Evolutionary conservation across 75 land plant genomes (phyloP), one percentile per base, ranked within the genome.

Genomic region (Pinus taeda): DNA sequence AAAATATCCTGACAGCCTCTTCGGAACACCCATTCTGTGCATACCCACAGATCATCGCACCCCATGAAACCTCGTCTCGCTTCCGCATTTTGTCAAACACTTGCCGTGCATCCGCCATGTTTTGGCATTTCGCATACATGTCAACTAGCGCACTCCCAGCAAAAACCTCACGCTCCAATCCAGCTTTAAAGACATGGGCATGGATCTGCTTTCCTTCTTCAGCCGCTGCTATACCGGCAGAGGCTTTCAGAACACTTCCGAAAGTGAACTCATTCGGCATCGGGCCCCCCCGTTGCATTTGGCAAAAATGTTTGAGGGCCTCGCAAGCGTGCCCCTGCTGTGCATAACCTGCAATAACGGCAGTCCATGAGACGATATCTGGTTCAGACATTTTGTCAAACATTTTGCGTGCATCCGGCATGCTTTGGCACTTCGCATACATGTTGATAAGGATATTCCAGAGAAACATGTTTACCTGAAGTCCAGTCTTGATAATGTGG

Each of bases 361-460:
- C 66, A 15, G 80, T 81, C 86, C 86, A 85, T 24, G 86, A 77
- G 67, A 85, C 83, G 15, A 79, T 30, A 49, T 83, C 79, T 69
- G 78, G 63, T 18, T 76, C 71, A 61, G 79, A 75, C 85, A 85
- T 79, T 82, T 45, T 66, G 63, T 81, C 79, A 82, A 85, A 85
- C 76, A 82, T 45, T 12, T 58, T 29, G 20, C 14, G 20, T 6
- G 81, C 81, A 59, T 79, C 3, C 12, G 42, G 72, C 11, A 79
- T 7, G 3, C 71, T 59, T 4, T 83, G 81, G 30, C 87, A 79
- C 55, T 82, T 85, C 6, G 79, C 49, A 76, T 85, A 82, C 81
- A 85, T 75, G 24, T 73, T 82, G 60, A 82, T 11, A 36, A 85
- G 76, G 53, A 70, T 79, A 33, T 80, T 84, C 69, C 60, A 64